Conservation (phyloP, 2,329 filamentous ascomycete species). For the Trichoderma semiorbis region DNA sequence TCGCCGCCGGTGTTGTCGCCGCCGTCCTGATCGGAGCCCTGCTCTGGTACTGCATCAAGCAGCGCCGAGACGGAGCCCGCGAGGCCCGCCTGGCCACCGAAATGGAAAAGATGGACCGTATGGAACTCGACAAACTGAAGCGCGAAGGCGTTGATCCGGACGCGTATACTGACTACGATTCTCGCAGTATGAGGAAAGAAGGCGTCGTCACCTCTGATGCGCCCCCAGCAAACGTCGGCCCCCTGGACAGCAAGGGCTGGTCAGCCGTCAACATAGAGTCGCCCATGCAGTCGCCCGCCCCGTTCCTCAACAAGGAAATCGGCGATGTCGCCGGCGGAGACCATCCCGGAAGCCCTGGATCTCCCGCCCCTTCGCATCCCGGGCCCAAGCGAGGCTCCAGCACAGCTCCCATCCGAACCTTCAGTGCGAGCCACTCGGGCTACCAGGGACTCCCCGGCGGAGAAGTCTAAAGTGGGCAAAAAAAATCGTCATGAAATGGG, state of each 20-base stretch:
- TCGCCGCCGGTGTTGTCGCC: slow-evolving; percentile 41
- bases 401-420: slow-evolving; percentile 20
- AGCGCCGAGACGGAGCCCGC: slow-evolving; percentile 49
- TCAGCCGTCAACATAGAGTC: slow-evolving; percentile 16
- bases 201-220: slow-evolving; percentile 19
- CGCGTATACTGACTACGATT: slow-evolving; percentile 33
- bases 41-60: slow-evolving; percentile 53
- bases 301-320: slow-evolving; percentile 18
- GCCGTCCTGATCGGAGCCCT: slow-evolving; percentile 40
- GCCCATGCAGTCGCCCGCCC: slow-evolving; percentile 6
- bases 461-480: background rate
- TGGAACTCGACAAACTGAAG: slow-evolving; percentile 50
- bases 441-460: slow-evolving; percentile 16
- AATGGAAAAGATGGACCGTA: slow-evolving; percentile 44
- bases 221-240: slow-evolving; percentile 20
- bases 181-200: slow-evolving; percentile 17
- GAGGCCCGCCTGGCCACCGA: slow-evolving; percentile 49
- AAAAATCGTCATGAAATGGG: background rate
- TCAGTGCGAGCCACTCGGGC: slow-evolving; percentile 18
- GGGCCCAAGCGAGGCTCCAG: slow-evolving; percentile 19
- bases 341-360: background rate
- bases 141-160: slow-evolving; percentile 49
- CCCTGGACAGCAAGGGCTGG: slow-evolving; percentile 19
- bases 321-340: slow-evolving; percentile 4
- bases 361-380: slow-evolving; percentile 7